phyloP scores from a whole-genome alignment of 2,329 filamentous ascomycete species.

The Rhynchosporium graminicola region DNA sequence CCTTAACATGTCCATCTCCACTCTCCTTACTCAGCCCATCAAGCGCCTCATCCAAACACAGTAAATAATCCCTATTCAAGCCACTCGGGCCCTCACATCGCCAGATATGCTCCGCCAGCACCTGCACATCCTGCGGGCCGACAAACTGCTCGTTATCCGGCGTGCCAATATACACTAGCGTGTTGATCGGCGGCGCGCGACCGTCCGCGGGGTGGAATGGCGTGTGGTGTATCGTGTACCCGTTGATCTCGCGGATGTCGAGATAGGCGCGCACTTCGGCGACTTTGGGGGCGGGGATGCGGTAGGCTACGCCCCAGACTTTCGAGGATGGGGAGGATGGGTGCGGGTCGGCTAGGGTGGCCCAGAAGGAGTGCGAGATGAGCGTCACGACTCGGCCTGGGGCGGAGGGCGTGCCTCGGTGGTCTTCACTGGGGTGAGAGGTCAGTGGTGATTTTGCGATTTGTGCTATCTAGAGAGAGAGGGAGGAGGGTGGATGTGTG shows the following conservation, averaged over 20 bases:
- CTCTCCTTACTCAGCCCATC: constrained; percentile 72
- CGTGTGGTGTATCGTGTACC: constrained; percentile 91
- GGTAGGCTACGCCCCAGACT: constrained; percentile 93
- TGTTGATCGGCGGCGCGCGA: constrained; percentile 45
- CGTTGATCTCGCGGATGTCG: constrained; percentile 96
- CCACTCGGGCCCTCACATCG: constrained; percentile 80
- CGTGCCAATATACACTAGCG: constrained; percentile 90
- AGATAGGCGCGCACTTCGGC: constrained; percentile 85
- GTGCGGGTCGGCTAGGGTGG: constrained; percentile 64
- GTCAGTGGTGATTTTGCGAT: constrained; percentile 15
- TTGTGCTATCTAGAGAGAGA: no score
- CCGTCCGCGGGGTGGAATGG: constrained; percentile 67
- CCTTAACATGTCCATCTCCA: constrained; percentile 80
- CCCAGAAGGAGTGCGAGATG: constrained; percentile 83
- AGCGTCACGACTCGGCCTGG: constrained; percentile 93
- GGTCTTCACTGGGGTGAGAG: constrained; percentile 70
- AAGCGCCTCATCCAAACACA: constrained; percentile 75
- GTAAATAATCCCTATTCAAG: constrained; percentile 86
- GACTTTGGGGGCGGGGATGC: constrained; percentile 72
- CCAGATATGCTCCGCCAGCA: constrained; percentile 79
- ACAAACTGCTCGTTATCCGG: constrained; percentile 92
- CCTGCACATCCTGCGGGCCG: constrained; percentile 76
- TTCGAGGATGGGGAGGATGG: constrained; percentile 60
- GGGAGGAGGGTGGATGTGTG: no score
- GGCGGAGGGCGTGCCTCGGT: constrained; percentile 83